Evolutionary conservation across 768 basidiomycete genomes (phyloP).

Genomic region (Sistotremastrum suecicum): DNA sequence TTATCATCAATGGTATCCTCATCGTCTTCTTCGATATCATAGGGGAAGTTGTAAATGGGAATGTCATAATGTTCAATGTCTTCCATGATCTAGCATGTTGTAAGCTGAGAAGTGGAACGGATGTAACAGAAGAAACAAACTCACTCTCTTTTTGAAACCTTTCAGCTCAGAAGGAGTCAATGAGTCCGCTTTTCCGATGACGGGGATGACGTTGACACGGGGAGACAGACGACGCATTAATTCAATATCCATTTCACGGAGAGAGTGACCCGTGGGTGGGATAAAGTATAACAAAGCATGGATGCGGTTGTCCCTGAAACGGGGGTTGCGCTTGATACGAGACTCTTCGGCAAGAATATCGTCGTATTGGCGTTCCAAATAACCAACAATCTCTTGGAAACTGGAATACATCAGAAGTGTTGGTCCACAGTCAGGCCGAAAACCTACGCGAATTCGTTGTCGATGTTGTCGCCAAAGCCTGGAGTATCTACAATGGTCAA

Average conservation of each 20-base stretch:
- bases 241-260: slow-evolving; percentile 98
- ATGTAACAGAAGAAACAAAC: slow-evolving; percentile 10
- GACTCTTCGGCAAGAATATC: slow-evolving; percentile 98
- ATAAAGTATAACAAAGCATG: slow-evolving; percentile 98
- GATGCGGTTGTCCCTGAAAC: slow-evolving; percentile 95
- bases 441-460: slow-evolving; percentile 94
- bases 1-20: slow-evolving; percentile 98
- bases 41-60: slow-evolving; percentile 99
- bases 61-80: slow-evolving; percentile 98
- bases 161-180: slow-evolving; percentile 86
- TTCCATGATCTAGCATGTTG: slow-evolving; percentile 78
- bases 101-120: neutral
- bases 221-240: slow-evolving; percentile 96
- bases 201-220: slow-evolving; percentile 97
- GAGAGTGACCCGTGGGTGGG: slow-evolving; percentile 89
- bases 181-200: slow-evolving; percentile 92
- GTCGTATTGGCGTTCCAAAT: slow-evolving; percentile 98
- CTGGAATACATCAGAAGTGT: slow-evolving; percentile 24
- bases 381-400: slow-evolving; percentile 92
- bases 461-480: slow-evolving; percentile 97
- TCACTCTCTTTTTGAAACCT: slow-evolving; percentile 88
- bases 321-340: slow-evolving; percentile 97
- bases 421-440: slow-evolving; percentile 1
- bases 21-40: slow-evolving; percentile 98
- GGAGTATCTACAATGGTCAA: slow-evolving; percentile 98